Base-by-base conservation (phyloP, 2,329 filamentous ascomycete genomes). In the Fusarium sp. region DNA sequence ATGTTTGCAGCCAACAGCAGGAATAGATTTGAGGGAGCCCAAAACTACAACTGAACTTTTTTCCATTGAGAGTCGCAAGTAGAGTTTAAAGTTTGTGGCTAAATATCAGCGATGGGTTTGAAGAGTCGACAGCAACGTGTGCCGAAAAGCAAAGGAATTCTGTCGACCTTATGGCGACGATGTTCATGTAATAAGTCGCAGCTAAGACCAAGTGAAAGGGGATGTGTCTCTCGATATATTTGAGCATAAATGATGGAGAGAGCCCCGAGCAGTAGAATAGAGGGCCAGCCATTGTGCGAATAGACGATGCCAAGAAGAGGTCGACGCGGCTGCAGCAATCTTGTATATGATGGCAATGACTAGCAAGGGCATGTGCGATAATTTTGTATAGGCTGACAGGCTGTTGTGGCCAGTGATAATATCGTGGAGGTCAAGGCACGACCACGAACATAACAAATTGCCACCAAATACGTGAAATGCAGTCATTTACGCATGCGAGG, bases 381-480 rank as follows among this genome's bases (percentile, higher is more conserved):
- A 22, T 47, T 47, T 47, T 0, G 8, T 5, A 0, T 8, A 47
- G 24, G 5, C 5, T 7, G 18, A 20, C 12, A 10, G 24, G 24
- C 6, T 5, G 1, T 14, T 0, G 1, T 26, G 44, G 24, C 18
- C 44, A 3, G 24, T 14, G 12, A 10, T 1, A 20, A 44, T 3
- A 14, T 5, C 8, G 8, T 1, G 39, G 8, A 14, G 39, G 1
- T 42, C 14, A 42, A 42, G 15, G 8, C 10, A n/a, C 14, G 14
- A n/a, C 22, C 39, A 42, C 4, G 13, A 42, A 42, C 9, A 45
- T 7, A 45, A 34, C 32, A 15, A 1, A 34, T 34, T 34, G 32
- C 32, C 32, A 34, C 32, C 12, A 34, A 34, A 34, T 13, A 34
- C 32, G 32, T 34, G 32, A 14, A 34, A 34, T 34, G 6, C 32